These are phyloP conservation scores for Daldinia grandis DNA, from an alignment of 495 filamentous ascomycete genomes.

Conservation along the genomic window DNA sequence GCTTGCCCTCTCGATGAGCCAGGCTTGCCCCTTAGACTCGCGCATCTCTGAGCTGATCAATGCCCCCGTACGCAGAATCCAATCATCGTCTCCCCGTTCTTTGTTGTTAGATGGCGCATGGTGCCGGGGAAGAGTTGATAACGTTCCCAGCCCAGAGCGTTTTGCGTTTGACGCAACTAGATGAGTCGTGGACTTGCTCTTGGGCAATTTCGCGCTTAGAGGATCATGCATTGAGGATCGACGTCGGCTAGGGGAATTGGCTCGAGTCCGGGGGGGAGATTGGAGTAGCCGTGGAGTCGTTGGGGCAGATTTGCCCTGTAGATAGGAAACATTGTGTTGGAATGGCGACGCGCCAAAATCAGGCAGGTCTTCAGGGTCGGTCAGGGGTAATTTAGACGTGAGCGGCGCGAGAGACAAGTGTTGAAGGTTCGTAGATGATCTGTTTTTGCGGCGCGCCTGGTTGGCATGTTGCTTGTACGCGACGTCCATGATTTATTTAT, in stretches of 20 bases:
- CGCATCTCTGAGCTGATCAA: slow-evolving; percentile 73
- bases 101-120: slow-evolving; percentile 25
- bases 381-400: slow-evolving; percentile 69
- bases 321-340: slow-evolving; percentile 56
- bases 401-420: slow-evolving; percentile 70
- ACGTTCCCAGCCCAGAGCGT: slow-evolving; percentile 29
- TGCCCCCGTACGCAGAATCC: slow-evolving; percentile 78
- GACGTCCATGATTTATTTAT: slow-evolving; percentile 55
- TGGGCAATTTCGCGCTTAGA: slow-evolving; percentile 44
- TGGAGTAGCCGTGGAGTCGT: slow-evolving; percentile 66
- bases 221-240: slow-evolving; percentile 45
- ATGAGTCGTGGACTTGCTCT: slow-evolving; percentile 58
- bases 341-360: slow-evolving; percentile 37
- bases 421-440: slow-evolving; percentile 57
- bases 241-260: slow-evolving; percentile 49
- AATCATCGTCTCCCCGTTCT: slow-evolving; percentile 66
- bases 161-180: slow-evolving; percentile 41
- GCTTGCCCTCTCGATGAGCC: slow-evolving; percentile 76
- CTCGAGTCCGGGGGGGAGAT: slow-evolving; percentile 55
- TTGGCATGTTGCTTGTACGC: slow-evolving; percentile 62
- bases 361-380: slow-evolving; percentile 59
- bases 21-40: slow-evolving; percentile 81
- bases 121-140: slow-evolving; percentile 37
- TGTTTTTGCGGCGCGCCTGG: slow-evolving; percentile 56
- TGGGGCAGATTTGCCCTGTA: slow-evolving; percentile 63